Conservation (phyloP, 1,139 yeast genomes). For the Yamadazyma atlantica region DNA sequence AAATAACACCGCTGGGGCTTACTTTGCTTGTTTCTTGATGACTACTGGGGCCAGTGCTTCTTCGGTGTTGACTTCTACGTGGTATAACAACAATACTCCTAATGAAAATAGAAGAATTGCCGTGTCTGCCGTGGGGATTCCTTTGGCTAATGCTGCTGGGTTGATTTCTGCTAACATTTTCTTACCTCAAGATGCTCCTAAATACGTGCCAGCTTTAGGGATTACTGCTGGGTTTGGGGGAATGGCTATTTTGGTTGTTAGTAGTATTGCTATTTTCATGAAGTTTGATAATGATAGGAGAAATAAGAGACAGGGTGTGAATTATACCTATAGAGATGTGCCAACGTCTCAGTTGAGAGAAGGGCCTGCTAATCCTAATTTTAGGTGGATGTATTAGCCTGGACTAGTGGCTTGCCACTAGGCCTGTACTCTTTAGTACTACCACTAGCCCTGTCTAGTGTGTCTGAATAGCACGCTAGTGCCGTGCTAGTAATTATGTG, state of each 20-base stretch:
- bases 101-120: conserved; percentile 36
- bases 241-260: conserved; percentile 24
- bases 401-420: too few species aligned
- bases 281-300: conserved; percentile 41
- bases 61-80: conserved; percentile 45
- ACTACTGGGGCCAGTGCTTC: conserved; percentile 33
- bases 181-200: conserved; percentile 29
- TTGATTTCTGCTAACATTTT: conserved; percentile 31
- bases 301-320: conserved; percentile 41
- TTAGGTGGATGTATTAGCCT: conserved; percentile 46
- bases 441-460: too few species aligned
- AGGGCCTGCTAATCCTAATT: conserved; percentile 46
- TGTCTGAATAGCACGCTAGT: too few species aligned
- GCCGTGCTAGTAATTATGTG: too few species aligned
- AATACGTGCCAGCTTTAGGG: conserved; percentile 30
- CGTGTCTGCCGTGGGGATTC: conserved; percentile 30
- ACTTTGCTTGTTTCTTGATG: conserved; percentile 37
- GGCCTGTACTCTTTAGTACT: too few species aligned
- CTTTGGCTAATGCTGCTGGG: conserved; percentile 35
- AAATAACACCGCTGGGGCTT: conserved; percentile 37
- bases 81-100: conserved; percentile 54
- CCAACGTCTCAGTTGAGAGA: conserved; percentile 44
- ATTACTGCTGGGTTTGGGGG: conserved; percentile 36
- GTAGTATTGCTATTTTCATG: conserved; percentile 27
- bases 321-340: conserved; percentile 39